Evolutionary conservation across 352 stramenopile genomes (phyloP).

Genomic region (Peronospora destructor): DNA sequence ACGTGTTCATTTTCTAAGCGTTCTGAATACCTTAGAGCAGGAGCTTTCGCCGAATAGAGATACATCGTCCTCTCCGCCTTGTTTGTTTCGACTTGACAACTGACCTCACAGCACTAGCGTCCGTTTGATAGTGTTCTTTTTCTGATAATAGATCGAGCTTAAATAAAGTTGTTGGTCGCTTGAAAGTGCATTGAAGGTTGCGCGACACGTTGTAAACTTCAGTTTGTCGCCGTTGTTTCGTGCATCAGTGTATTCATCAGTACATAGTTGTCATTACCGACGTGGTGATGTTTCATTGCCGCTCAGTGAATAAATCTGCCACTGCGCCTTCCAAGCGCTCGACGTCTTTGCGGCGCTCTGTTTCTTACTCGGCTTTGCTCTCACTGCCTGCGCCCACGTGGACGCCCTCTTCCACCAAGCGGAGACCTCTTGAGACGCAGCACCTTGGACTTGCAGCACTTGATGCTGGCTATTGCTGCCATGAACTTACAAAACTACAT

Average conservation of each 20-base stretch:
- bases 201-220: conserved; percentile 1
- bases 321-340: conserved; percentile 2
- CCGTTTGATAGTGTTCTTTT: no score
- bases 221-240: neutral
- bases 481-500: conserved; percentile 29
- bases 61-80: no score
- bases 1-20: no score
- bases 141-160: no score
- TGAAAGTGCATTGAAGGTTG: conserved; percentile 4
- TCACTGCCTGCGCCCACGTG: conserved; percentile 1
- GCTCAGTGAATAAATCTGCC: conserved; percentile 2
- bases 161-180: neutral
- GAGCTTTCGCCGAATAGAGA: no score
- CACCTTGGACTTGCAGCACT: conserved; percentile 30
- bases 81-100: no score
- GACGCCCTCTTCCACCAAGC: conserved; percentile 12
- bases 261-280: neutral
- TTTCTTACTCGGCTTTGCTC: conserved; percentile 12
- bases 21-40: no score
- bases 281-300: conserved; percentile 7
- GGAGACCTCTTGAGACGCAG: conserved; percentile 23
- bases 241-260: neutral
- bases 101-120: no score
- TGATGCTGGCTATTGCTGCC: conserved; percentile 32
- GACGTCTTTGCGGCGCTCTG: conserved; percentile 4